Evolutionary conservation across 2,329 filamentous ascomycete species (phyloP).

Genomic region (Talaromyces albobiverticillius): DNA sequence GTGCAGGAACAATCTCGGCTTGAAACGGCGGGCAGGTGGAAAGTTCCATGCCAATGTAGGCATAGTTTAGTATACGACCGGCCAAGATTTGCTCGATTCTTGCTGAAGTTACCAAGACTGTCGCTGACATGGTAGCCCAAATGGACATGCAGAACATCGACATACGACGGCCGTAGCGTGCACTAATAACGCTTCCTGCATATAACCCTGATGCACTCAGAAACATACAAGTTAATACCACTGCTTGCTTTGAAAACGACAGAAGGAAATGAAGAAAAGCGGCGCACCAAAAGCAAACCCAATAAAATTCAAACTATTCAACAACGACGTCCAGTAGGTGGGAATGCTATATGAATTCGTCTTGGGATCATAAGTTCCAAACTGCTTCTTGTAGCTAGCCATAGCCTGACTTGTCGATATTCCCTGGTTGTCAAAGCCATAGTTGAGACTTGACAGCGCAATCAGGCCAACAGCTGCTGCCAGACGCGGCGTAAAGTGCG

Average conservation of each 20-base stretch:
- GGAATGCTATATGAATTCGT: constrained; percentile 25
- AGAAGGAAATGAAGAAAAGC: not conserved
- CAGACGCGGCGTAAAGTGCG: constrained; percentile 15
- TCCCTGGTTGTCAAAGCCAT: constrained; percentile 41
- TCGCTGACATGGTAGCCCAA: constrained; percentile 14
- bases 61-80: constrained; percentile 15
- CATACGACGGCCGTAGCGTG: constrained; percentile 13
- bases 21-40: constrained; percentile 15
- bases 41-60: constrained; percentile 15
- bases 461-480: constrained; percentile 24
- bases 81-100: constrained; percentile 12
- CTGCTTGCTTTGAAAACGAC: not conserved
- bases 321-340: constrained; percentile 33
- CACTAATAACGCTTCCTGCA: constrained; percentile 12
- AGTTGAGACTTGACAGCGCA: constrained; percentile 38
- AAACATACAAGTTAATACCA: not conserved
- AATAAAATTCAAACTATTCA: constrained; percentile 37
- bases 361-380: constrained; percentile 27
- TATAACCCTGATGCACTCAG: constrained; percentile 1
- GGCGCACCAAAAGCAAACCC: constrained; percentile 31
- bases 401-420: constrained; percentile 39
- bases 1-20: constrained; percentile 14
- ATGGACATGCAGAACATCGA: constrained; percentile 16
- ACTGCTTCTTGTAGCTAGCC: constrained; percentile 33
- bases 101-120: constrained; percentile 9